Conservation (phyloP, 345 rosid genomes). For the Pseudoturritis turrita region DNA sequence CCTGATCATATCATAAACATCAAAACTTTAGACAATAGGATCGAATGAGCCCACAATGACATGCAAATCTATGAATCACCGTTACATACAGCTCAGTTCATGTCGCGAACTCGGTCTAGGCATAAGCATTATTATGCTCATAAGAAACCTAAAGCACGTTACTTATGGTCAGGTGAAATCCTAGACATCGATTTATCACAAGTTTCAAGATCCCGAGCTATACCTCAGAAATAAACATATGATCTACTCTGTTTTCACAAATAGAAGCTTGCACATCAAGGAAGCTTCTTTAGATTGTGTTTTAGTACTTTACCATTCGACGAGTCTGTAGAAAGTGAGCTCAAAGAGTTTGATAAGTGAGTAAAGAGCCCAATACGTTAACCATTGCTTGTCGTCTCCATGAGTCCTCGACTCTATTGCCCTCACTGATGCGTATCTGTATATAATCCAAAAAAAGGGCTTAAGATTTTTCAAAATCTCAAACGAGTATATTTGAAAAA, state of each 20-base stretch:
- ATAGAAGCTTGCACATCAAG: background rate
- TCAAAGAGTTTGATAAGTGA: conserved; percentile 71
- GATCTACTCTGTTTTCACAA: background rate
- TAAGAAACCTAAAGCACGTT: background rate
- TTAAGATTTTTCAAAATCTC: background rate
- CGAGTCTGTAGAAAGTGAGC: conserved; percentile 59
- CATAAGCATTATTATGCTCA: background rate
- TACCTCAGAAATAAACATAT: background rate
- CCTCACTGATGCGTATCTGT: conserved; percentile 64
- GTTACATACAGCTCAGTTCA: background rate
- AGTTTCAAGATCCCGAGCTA: background rate
- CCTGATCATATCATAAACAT: conserved; percentile 38
- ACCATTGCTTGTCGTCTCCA: conserved; percentile 72
- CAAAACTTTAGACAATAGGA: background rate
- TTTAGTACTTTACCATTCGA: conserved; percentile 42
- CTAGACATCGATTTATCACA: background rate
- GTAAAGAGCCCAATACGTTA: conserved; percentile 86
- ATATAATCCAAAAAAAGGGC: background rate
- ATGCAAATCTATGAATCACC: background rate
- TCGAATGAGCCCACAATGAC: background rate
- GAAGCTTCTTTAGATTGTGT: background rate
- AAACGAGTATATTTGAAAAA: background rate
- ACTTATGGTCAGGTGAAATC: background rate
- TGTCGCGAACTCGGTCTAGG: background rate
- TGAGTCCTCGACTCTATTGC: conserved; percentile 69